Percentiles rank a stretch among this genome's conserved stretches.
Evolutionary conservation across 1,284 basidiomycete species (phyloP).

Genomic region (Anthracocystis setariae): DNA sequence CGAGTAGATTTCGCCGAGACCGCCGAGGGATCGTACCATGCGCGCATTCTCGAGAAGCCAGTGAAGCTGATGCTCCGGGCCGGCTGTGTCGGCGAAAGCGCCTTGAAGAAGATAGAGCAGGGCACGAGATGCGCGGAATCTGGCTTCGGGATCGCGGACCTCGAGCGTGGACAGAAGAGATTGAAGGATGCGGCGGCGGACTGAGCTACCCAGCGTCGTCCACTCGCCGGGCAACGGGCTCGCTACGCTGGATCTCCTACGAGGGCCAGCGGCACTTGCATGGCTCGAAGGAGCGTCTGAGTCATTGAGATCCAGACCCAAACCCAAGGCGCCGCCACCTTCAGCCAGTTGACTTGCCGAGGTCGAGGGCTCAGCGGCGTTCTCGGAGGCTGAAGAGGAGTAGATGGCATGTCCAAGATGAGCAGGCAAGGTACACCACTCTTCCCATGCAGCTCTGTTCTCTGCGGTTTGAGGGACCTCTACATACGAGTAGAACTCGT

Average conservation of each 20-base stretch:
- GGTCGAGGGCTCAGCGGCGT: constrained; percentile 10
- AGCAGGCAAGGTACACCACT: constrained; percentile 66
- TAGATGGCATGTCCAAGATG: constrained; percentile 34
- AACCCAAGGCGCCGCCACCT: constrained; percentile 39
- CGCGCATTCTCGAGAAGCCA: constrained; percentile 96
- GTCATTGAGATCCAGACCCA: constrained; percentile 45
- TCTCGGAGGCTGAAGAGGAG: constrained; percentile 20
- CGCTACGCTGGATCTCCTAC: constrained; percentile 28
- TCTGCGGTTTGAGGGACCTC: constrained; percentile 91
- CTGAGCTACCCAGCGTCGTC: constrained; percentile 54
- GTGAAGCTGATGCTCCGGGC: constrained; percentile 91
- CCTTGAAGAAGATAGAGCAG: constrained; percentile 72
- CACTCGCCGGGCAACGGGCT: constrained; percentile 50
- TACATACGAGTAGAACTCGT: constrained; percentile 98
- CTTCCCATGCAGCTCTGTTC: constrained; percentile 86
- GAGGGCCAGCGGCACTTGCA: not conserved
- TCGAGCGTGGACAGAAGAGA: constrained; percentile 59
- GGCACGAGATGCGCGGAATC: constrained; percentile 58
- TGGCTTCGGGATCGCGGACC: constrained; percentile 56
- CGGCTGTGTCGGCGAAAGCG: constrained; percentile 87
- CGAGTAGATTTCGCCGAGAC: constrained; percentile 82
- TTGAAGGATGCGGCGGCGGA: constrained; percentile 54
- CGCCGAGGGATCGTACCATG: constrained; percentile 83
- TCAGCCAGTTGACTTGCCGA: constrained; percentile 12
- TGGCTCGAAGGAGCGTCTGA: no score